Evolutionary conservation across 306 rosid genomes (phyloP).

Genomic region (Acacia melanoxylon): DNA sequence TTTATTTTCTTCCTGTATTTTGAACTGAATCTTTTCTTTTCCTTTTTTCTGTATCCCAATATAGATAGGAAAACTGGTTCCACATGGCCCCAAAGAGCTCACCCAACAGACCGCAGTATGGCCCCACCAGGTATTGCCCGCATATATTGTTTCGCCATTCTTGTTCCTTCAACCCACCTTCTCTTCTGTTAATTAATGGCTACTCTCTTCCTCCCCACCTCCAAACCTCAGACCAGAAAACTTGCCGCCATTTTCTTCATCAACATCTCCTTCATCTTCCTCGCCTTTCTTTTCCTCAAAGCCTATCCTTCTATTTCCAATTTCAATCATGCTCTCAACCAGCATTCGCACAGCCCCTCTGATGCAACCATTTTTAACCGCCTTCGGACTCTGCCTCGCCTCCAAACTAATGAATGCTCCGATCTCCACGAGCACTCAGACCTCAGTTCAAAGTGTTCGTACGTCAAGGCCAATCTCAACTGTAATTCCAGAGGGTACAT

Average conservation of each 20-base stretch:
- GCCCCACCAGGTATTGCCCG: background rate
- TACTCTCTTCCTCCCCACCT: slow-evolving; percentile 4
- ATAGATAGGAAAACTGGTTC: too few species aligned
- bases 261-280: slow-evolving; percentile 48
- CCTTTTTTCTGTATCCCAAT: too few species aligned
- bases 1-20: too few species aligned
- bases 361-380: background rate
- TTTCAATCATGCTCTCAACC: slow-evolving; percentile 1
- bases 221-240: slow-evolving; percentile 31
- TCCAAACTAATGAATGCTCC: slow-evolving; percentile 41
- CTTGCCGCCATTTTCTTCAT: slow-evolving; percentile 35
- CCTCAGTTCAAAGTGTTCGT: slow-evolving; percentile 48
- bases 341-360: background rate
- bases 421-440: slow-evolving; percentile 43
- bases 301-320: background rate
- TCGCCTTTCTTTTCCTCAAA: slow-evolving; percentile 38
- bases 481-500: slow-evolving; percentile 72
- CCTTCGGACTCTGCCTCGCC: background rate
- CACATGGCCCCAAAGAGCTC: background rate
- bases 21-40: too few species aligned
- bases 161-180: background rate
- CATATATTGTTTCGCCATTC: background rate
- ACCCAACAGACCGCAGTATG: background rate
- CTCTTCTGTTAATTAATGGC: slow-evolving; percentile 40
- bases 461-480: slow-evolving; percentile 37